Evolutionary conservation across 306 rosid species (phyloP).

Genomic region (Alnus glutinosa): DNA sequence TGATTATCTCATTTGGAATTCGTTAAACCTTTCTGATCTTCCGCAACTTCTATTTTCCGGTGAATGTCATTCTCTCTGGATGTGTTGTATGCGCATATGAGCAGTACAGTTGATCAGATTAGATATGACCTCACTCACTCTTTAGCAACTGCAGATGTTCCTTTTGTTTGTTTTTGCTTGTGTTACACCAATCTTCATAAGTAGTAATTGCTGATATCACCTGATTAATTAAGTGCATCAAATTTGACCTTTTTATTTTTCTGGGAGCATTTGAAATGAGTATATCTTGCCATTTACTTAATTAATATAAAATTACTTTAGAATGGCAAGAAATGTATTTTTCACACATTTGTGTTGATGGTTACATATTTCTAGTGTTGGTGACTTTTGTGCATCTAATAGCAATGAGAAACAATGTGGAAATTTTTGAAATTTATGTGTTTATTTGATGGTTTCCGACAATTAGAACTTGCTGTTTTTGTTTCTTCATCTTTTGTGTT

Average conservation of each 20-base stretch:
- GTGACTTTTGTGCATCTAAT: not conserved
- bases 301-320: too few relatives aligned
- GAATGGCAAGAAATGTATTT: not conserved
- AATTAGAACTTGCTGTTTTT: not conserved
- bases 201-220: not conserved
- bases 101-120: not conserved
- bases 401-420: not conserved
- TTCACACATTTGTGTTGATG: not conserved
- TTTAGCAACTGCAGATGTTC: not conserved
- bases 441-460: not conserved
- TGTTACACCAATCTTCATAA: not conserved
- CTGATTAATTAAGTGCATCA: not conserved
- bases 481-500: not conserved
- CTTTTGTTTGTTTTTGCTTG: not conserved
- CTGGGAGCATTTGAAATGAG: not conserved
- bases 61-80: not conserved
- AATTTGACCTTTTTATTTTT: not conserved
- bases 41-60: not conserved
- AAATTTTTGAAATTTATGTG: not conserved
- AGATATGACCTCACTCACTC: not conserved
- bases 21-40: constrained; percentile 10
- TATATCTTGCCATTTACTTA: too few relatives aligned
- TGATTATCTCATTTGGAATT: constrained; percentile 11
- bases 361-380: not conserved
- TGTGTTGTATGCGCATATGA: not conserved